A percentile compares a stretch with the other conserved stretches of the same genome.
Conservation (phyloP, 2,329 filamentous ascomycete species). For the Mariannaea sp. region DNA sequence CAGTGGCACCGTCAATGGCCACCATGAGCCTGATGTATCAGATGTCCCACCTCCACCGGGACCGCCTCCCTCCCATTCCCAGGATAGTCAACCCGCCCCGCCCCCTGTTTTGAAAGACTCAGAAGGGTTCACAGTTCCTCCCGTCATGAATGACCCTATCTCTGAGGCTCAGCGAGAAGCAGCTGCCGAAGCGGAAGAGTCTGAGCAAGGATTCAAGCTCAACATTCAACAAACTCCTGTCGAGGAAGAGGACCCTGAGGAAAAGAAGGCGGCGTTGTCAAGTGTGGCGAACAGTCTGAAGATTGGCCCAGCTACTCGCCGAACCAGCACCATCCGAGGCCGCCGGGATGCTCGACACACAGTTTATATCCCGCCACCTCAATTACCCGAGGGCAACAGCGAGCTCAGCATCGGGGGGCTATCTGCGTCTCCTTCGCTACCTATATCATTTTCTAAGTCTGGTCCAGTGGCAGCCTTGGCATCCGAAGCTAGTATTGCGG, state of each 20-base stretch:
- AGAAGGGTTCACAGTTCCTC: slow-evolving; percentile 78
- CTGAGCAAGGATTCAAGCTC: slow-evolving; percentile 74
- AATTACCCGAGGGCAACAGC: slow-evolving; percentile 42
- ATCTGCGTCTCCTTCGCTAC: slow-evolving; percentile 30
- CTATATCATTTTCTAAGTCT: slow-evolving; percentile 31
- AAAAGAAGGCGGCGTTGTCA: slow-evolving; percentile 73
- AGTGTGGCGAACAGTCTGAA: slow-evolving; percentile 77
- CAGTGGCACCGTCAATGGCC: slow-evolving; percentile 53
- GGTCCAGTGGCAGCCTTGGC: slow-evolving; percentile 60
- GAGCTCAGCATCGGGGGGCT: slow-evolving; percentile 29
- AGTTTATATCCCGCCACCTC: slow-evolving; percentile 70
- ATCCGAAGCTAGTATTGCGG: slow-evolving; percentile 64
- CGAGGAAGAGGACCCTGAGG: slow-evolving; percentile 75
- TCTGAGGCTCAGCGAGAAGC: slow-evolving; percentile 73
- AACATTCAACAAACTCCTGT: slow-evolving; percentile 81
- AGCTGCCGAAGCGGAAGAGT: slow-evolving; percentile 61
- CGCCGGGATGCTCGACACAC: slow-evolving; percentile 92
- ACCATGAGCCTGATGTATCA: slow-evolving; percentile 51
- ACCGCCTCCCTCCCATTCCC: slow-evolving; percentile 50
- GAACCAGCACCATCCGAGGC: slow-evolving; percentile 78
- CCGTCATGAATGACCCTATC: slow-evolving; percentile 66
- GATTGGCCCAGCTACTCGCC: slow-evolving; percentile 67
- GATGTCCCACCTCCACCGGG: slow-evolving; percentile 58
- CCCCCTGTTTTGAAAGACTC: slow-evolving; percentile 62
- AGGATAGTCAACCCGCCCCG: slow-evolving; percentile 45